Percentiles rank a stretch among this genome's conserved stretches.
Conservation (phyloP, 2,329 filamentous ascomycete species). For the Thelonectria blattea region DNA sequence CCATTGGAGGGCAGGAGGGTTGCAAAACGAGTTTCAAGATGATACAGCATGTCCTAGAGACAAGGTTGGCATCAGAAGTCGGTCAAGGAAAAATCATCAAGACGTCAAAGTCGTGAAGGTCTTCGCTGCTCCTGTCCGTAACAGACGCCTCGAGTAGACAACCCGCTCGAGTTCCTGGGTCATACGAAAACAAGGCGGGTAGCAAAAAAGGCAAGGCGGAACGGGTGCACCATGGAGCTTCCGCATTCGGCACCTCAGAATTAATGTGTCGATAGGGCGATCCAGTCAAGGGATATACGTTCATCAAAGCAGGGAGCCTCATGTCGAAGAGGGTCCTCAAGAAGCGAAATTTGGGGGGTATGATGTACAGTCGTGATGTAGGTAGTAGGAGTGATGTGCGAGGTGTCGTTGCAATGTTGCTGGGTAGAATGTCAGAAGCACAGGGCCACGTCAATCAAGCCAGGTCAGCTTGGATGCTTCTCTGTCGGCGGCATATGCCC, state of each 20-base stretch:
- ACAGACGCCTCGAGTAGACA: constrained; percentile 24
- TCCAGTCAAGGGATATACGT: constrained; percentile 38
- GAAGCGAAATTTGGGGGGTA: constrained; percentile 30
- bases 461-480: constrained; percentile 42
- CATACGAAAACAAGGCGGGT: constrained; percentile 25
- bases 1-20: constrained; percentile 15
- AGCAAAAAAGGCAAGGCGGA: constrained; percentile 23
- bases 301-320: constrained; percentile 37
- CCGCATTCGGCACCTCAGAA: constrained; percentile 29
- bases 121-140: constrained; percentile 20
- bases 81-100: constrained; percentile 36
- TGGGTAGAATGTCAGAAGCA: constrained; percentile 36
- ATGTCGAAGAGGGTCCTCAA: constrained; percentile 35
- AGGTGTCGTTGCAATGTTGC: constrained; percentile 7
- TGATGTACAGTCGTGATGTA: constrained; percentile 43
- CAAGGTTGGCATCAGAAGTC: constrained; percentile 35
- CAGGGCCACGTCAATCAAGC: constrained; percentile 42
- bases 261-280: constrained; percentile 34
- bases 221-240: constrained; percentile 29
- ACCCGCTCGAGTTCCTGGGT: constrained; percentile 29
- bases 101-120: constrained; percentile 36
- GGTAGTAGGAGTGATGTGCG: constrained; percentile 30
- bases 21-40: constrained; percentile 31
- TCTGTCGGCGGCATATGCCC: constrained; percentile 31
- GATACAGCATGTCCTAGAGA: constrained; percentile 34